Evolutionary conservation across 352 stramenopile genomes (phyloP).

Genomic region (Ochromonadaceae sp.): DNA sequence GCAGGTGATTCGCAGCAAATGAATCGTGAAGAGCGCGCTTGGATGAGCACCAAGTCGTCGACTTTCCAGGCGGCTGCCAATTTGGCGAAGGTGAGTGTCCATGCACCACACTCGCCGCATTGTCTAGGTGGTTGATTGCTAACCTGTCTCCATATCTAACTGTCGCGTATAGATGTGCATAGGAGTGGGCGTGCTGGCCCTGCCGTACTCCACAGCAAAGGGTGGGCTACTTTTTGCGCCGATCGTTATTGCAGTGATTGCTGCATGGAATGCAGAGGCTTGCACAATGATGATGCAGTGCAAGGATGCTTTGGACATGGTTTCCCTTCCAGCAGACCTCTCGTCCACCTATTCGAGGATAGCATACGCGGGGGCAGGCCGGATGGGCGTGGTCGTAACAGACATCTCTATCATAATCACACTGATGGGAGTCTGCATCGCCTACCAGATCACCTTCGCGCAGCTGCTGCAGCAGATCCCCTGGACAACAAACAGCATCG

Average conservation of each 20-base stretch:
- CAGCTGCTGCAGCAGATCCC: neutral
- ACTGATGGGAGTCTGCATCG: neutral
- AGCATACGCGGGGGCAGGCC: neutral
- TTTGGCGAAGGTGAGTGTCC: too few species aligned
- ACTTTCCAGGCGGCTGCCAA: too few species aligned
- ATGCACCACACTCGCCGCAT: too few species aligned
- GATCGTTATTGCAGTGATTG: neutral
- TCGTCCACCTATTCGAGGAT: slow-evolving; percentile 6
- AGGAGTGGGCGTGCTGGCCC: too few species aligned
- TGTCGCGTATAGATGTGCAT: too few species aligned
- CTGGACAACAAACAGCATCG: neutral
- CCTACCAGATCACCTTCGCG: slow-evolving; percentile 3
- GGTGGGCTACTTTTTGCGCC: too few species aligned
- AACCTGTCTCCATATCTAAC: too few species aligned
- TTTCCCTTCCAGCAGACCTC: neutral
- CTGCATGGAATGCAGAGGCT: neutral
- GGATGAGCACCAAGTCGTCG: too few species aligned
- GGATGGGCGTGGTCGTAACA: neutral
- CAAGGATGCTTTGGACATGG: neutral
- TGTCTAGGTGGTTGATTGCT: too few species aligned
- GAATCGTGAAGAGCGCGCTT: too few species aligned
- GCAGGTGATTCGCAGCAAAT: too few species aligned
- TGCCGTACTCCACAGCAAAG: too few species aligned
- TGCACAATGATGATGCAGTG: neutral
- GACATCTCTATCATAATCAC: neutral